Percentiles rank a stretch among this genome's conserved stretches.
Evolutionary conservation across 73 alveolate genomes (phyloP).

Genomic region (Tetrahymena malaccensis): DNA sequence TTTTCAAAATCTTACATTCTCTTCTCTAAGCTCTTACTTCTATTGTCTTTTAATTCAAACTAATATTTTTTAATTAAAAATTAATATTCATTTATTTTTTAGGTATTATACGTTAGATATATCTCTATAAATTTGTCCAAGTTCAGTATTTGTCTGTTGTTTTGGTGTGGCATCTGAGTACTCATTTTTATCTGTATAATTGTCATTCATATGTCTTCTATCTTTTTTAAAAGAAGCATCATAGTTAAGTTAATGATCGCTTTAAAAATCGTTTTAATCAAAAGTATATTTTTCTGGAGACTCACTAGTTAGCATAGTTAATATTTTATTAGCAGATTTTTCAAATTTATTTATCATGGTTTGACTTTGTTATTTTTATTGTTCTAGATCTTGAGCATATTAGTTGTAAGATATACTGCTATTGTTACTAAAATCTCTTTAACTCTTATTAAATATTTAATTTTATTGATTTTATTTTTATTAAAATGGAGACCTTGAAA

Average conservation of each 20-base stretch:
- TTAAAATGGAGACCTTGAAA: background rate
- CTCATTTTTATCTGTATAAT: background rate
- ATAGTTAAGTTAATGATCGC: background rate
- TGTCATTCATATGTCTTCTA: background rate
- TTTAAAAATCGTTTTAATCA: background rate
- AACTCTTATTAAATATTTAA: background rate
- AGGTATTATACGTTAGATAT: background rate
- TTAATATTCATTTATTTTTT: background rate
- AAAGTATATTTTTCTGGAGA: background rate
- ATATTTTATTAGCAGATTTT: background rate
- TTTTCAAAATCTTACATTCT: background rate
- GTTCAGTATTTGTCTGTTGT: background rate
- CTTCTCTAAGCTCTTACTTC: background rate
- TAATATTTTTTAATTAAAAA: background rate
- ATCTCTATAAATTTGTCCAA: background rate
- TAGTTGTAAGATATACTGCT: background rate
- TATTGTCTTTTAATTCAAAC: background rate
- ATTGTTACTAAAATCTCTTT: background rate
- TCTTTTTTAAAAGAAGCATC: background rate
- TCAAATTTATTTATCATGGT: background rate
- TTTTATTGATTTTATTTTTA: background rate
- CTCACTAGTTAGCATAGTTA: background rate
- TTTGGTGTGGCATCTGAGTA: background rate
- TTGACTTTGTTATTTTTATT: background rate
- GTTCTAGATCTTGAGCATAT: background rate